Conservation (phyloP, 441 rosid genomes). For the Pelargonium fulgidum region DNA sequence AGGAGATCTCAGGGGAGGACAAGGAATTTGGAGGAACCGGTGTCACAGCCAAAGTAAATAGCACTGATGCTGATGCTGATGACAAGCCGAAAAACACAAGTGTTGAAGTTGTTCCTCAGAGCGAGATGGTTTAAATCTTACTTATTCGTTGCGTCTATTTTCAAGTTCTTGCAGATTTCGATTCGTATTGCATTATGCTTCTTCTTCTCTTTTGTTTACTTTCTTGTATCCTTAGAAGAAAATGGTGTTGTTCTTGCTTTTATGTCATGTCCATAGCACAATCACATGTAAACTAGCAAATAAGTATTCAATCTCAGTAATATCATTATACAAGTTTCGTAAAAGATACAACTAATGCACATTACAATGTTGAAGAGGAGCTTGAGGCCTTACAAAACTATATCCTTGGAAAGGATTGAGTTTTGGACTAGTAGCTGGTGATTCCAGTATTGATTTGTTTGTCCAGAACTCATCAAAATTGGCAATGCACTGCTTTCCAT, state of each 20-base stretch:
- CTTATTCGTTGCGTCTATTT: too few relatives aligned
- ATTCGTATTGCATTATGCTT: neutral
- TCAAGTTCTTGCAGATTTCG: neutral
- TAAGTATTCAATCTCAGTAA: neutral
- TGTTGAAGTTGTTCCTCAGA: neutral
- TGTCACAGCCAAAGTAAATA: too few relatives aligned
- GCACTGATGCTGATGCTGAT: neutral
- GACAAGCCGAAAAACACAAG: conserved; percentile 3
- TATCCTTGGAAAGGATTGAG: conserved; percentile 59
- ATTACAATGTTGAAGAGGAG: conserved; percentile 31
- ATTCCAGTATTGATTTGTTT: conserved; percentile 63
- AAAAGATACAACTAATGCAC: too few relatives aligned
- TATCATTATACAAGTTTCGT: neutral
- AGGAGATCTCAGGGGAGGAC: conserved; percentile 56
- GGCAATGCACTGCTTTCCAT: conserved; percentile 72
- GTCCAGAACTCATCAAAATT: conserved; percentile 85
- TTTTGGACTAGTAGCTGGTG: conserved; percentile 80
- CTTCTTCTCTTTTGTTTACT: neutral
- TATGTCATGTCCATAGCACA: neutral
- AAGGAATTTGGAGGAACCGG: conserved; percentile 18
- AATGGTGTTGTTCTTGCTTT: neutral
- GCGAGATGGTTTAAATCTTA: conserved; percentile 21
- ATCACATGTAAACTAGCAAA: neutral
- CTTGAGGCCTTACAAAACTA: conserved; percentile 60
- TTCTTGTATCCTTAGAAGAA: neutral